These are phyloP conservation scores for Alternaria rosae DNA, from an alignment of 2,329 filamentous ascomycete species.

Conservation along the genomic window DNA sequence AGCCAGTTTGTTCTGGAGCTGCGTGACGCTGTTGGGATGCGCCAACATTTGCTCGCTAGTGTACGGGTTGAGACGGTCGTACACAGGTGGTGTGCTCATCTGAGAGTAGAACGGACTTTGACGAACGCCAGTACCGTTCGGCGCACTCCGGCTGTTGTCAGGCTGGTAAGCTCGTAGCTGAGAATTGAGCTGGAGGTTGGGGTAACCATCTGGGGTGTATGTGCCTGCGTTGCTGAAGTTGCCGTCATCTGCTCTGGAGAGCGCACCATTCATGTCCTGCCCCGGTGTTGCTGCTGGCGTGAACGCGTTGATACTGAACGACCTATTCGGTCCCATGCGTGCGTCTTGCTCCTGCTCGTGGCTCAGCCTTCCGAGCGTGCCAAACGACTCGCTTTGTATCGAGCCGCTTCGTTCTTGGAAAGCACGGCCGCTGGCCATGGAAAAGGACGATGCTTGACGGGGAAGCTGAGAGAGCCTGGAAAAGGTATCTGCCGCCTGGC, in stretches of 20 bases:
- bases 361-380: conserved; percentile 44
- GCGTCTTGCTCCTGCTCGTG: conserved; percentile 47
- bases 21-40: conserved; percentile 53
- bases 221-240: conserved; percentile 32
- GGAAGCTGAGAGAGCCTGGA: conserved; percentile 44
- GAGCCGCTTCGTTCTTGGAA: conserved; percentile 51
- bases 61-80: conserved; percentile 54
- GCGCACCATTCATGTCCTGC: conserved; percentile 31
- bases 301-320: conserved; percentile 40
- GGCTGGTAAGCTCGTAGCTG: conserved; percentile 52
- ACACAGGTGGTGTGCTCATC: conserved; percentile 54
- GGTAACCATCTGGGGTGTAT: conserved; percentile 48
- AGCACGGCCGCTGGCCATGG: conserved; percentile 54
- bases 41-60: conserved; percentile 52
- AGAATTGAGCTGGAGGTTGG: conserved; percentile 41
- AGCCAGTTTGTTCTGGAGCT: conserved; percentile 59
- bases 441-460: conserved; percentile 59
- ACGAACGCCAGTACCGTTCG: conserved; percentile 52
- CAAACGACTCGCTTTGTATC: conserved; percentile 49
- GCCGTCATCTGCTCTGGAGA: conserved; percentile 28
- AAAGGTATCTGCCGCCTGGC: conserved; percentile 38
- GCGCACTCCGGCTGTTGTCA: conserved; percentile 53
- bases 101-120: conserved; percentile 59
- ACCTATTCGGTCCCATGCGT: conserved; percentile 40
- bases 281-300: conserved; percentile 31